These are phyloP conservation scores for Zychaea mexicana DNA, from an alignment of 371 early-diverging fungal genomes.

Conservation along the genomic window DNA sequence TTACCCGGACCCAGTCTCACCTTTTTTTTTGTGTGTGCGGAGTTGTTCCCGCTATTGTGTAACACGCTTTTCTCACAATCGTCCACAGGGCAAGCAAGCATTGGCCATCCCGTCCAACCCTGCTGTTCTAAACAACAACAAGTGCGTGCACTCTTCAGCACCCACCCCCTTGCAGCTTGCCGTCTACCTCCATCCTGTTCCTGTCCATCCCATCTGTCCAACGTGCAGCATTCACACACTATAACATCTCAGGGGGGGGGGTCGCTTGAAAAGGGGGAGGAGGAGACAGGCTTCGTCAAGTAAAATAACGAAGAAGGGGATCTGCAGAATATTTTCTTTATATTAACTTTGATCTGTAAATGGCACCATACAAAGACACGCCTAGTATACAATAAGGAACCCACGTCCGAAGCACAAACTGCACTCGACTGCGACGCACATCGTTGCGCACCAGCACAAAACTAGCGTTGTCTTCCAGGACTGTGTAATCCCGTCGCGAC, in stretches of 20 bases:
- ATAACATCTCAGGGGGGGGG: too few species aligned
- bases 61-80: background rate
- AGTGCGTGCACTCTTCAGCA: too few species aligned
- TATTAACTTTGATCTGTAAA: background rate
- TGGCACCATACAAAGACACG: conserved; percentile 4
- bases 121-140: background rate
- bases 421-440: conserved; percentile 9
- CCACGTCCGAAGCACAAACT: conserved; percentile 1
- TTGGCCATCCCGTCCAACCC: background rate
- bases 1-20: background rate
- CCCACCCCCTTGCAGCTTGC: too few species aligned
- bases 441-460: conserved; percentile 25
- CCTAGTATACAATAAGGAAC: conserved; percentile 12
- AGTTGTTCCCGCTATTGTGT: background rate
- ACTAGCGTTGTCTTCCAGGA: conserved; percentile 1
- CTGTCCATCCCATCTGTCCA: too few species aligned
- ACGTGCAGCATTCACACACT: too few species aligned
- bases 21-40: too few species aligned
- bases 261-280: too few species aligned
- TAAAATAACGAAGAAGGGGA: background rate
- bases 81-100: too few species aligned
- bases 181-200: too few species aligned
- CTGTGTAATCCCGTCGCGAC: conserved; percentile 14
- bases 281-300: too few species aligned
- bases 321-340: background rate